Base-by-base conservation (phyloP, 495 filamentous ascomycete species). In the Polyplosphaeria fusca region DNA sequence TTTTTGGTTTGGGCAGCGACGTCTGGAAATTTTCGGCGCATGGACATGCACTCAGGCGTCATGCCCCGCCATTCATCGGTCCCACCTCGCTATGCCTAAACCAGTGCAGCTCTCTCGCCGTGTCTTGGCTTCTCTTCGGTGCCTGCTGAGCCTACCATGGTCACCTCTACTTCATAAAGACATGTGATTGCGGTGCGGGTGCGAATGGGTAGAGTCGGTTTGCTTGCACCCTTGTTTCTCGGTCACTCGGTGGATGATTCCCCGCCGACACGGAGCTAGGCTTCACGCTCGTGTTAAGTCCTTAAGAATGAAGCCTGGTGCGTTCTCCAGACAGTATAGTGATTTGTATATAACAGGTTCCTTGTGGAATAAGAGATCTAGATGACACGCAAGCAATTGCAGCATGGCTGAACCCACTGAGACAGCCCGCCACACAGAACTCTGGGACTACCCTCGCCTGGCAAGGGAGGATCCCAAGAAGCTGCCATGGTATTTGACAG, bases 1-100 rank as follows among this genome's bases (percentile, higher is more conserved):
- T 58, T 51, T 52, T 55, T 46, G 24, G 41, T 27, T 57, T 49
- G 44, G 45, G 44, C 32, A 28, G 30, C 42, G 27, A 40, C 13
- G 14, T 20, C 18, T 5, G 20, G 24, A 23, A 18, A 42, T 35
- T 35, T 35, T 35, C n/a, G n/a, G n/a, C n/a, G n/a, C n/a, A n/a
- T n/a, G n/a, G n/a, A n/a, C n/a, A n/a, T n/a, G n/a, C n/a, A n/a
- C n/a, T n/a, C n/a, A n/a, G n/a, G 42, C 42, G 52, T 53, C 42
- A 26, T 49, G 44, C 45, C 53, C 45, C 53, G 30, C 53, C 44
- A 39, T 48, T 20, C 18, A 13, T 35, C 30, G 30, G 7, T 35
- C 14, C 14, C 7, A 23, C 38, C 13, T 44, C 19, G 26, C 52
- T 47, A 47, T 28, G 26, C 48, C 48, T 41, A 40, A 35, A 55